A percentile compares a stretch with the other conserved stretches of the same genome.
Evolutionary conservation across 2,329 filamentous ascomycete species (phyloP).

Genomic region (Fusarium sp.): DNA sequence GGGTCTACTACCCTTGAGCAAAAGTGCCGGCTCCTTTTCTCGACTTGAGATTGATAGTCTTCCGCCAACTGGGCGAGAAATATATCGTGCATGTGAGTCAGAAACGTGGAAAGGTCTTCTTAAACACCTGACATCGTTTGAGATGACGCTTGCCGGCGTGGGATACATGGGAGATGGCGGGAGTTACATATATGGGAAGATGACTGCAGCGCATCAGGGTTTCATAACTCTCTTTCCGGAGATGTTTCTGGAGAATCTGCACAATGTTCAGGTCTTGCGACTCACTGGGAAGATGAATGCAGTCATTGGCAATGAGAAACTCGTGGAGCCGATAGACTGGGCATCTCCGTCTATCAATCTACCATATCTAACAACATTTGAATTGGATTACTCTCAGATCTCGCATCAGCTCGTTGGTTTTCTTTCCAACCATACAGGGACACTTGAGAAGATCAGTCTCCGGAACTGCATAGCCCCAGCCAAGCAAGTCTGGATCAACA

Average conservation of each 20-base stretch:
- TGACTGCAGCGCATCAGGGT: background rate
- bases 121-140: background rate
- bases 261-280: background rate
- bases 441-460: background rate
- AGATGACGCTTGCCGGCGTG: background rate
- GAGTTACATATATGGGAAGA: background rate
- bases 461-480: background rate
- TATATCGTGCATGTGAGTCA: background rate
- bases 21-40: background rate
- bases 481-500: background rate
- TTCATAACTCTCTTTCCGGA: background rate
- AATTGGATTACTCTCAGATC: conserved; percentile 1
- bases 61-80: background rate
- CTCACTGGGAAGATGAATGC: background rate
- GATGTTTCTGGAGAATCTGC: background rate
- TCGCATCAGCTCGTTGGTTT: background rate
- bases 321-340: conserved; percentile 12
- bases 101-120: background rate
- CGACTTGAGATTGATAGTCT: background rate
- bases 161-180: background rate
- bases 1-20: background rate
- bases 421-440: background rate
- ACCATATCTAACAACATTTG: background rate
- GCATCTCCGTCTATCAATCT: background rate
- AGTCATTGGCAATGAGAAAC: background rate